Evolutionary conservation across 2,329 filamentous ascomycete species (phyloP).

Genomic region (Hawksworthiomyces lignivorus): DNA sequence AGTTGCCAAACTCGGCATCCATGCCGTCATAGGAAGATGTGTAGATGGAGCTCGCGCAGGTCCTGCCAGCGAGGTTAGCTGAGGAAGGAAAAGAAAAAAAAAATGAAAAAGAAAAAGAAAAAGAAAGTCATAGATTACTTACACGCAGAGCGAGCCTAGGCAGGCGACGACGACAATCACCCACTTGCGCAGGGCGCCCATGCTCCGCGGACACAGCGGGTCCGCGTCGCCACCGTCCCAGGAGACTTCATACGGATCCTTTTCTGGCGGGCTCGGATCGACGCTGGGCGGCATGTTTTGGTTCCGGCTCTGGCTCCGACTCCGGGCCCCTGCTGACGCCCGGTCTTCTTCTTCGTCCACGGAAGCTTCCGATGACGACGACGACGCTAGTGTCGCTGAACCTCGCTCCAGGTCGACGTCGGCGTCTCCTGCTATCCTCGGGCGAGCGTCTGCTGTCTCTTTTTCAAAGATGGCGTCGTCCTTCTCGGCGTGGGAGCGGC

Average conservation of each 20-base stretch:
- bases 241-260: conserved; percentile 56
- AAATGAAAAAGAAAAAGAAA: too few species aligned
- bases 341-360: conserved; percentile 3
- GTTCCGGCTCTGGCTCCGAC: background rate
- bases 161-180: conserved; percentile 67
- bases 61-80: conserved; percentile 1
- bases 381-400: background rate
- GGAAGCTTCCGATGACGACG: conserved; percentile 1
- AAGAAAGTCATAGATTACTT: conserved; percentile 33
- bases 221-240: conserved; percentile 70
- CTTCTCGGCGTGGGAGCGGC: too few species aligned
- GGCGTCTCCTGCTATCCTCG: too few species aligned
- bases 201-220: conserved; percentile 64
- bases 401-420: too few species aligned
- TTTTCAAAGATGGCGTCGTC: too few species aligned
- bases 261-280: conserved; percentile 11
- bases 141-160: conserved; percentile 73
- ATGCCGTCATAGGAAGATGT: conserved; percentile 75
- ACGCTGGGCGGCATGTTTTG: background rate
- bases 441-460: too few species aligned
- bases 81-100: too few species aligned
- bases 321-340: background rate
- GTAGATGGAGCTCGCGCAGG: conserved; percentile 73
- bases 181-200: conserved; percentile 65
- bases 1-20: conserved; percentile 63